Base-by-base conservation (phyloP, 768 basidiomycete species). In the Galerina sulciceps region DNA sequence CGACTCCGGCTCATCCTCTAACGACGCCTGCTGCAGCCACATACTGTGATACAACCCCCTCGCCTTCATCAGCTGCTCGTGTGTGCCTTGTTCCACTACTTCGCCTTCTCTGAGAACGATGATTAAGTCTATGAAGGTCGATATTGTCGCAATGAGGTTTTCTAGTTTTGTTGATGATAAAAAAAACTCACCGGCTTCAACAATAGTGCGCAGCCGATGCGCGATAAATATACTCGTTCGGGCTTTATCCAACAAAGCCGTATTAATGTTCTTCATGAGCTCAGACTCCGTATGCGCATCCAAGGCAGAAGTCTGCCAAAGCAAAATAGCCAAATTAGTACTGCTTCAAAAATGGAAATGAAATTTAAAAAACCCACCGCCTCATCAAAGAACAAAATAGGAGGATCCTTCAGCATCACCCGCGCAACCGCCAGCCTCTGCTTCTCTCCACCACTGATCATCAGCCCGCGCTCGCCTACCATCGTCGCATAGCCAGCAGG, bases 381-480 rank as follows among this genome's bases (percentile, higher is more conserved):
- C 74, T 99, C 97, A 68, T 99, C 97, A 68, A 99, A 99, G 79
- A 99, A 98, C 66, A 99, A 68, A 65, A 99, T 98, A 11, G 91
- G 89, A 0, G 97, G 96, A 71, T 99, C 91, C 76, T 99, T 98
- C 48, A 99, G 74, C 66, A 99, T 74, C 35, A 96, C 88, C 22
- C 97, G 79, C 20, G 97, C 97, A 15, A 99, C 93, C 2, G 97
- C 97, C 65, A 99, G 74, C 50, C 97, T 76, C 79, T 99, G 97
- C 75, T 99, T 99, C 82, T 99, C 97, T 1, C 97, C 97, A 0
- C 97, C 97, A 37, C 93, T 96, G 47, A 99, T 93, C 97, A 99
- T 99, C 69, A 98, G 72, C 4, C 97, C 97, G 40, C 97, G 78
- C 75, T 99, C 97, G 1, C 97, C 97, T 20, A 99, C 97, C 67